Base-by-base conservation (phyloP, 1,284 basidiomycete genomes). In the Ceratorhiza oryzae-sativae region DNA sequence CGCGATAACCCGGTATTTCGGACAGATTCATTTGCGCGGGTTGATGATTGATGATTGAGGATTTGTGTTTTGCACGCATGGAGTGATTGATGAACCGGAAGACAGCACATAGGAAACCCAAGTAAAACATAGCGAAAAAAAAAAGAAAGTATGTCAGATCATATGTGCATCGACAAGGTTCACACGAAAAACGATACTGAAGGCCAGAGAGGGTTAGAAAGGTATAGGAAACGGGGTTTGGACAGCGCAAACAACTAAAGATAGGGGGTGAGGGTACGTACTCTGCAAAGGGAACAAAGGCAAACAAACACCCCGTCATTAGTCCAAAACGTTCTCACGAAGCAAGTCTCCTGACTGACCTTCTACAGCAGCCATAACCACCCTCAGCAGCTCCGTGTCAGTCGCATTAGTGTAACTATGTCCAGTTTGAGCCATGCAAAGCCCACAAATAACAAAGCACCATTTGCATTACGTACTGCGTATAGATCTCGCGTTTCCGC, bases 361-460 rank as follows among this genome's bases (percentile, higher is more conserved):
- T 92, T 93, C 91, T 72, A 94, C 93, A 74, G 94, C 93, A 74
- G 91, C 91, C 95, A 98, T 97, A 45, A 97, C 93, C 34, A 96
- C 94, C 77, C 92, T 85, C 73, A 98, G 82, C 83, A 96, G 86
- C n/a, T 86, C 91, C 0, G 94, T 95, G 82, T 98, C 95, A 53
- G 95, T 96, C 20, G 96, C 96, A 45, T 92, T 97, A 42, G 96
- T 97, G 74, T 91, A 90, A 80, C 93, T 95, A 77, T 45, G 42
- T 10, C 23, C 72, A 48, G 72, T 49, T 51, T 46, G 39, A 51
- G 67, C 36, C 15, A 39, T 70, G 15, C 51, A 18, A 58, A 58
- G 39, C 42, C 20, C 13, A 39, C 53, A 42, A 49, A 27, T 59
- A 55, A 58, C 27, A 23, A 45, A 32, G 73, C 42, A 59, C 71